Evolutionary conservation across 768 basidiomycete genomes (phyloP), one percentile per base, ranked within the genome.

Genomic region (Tulasnella sp.): DNA sequence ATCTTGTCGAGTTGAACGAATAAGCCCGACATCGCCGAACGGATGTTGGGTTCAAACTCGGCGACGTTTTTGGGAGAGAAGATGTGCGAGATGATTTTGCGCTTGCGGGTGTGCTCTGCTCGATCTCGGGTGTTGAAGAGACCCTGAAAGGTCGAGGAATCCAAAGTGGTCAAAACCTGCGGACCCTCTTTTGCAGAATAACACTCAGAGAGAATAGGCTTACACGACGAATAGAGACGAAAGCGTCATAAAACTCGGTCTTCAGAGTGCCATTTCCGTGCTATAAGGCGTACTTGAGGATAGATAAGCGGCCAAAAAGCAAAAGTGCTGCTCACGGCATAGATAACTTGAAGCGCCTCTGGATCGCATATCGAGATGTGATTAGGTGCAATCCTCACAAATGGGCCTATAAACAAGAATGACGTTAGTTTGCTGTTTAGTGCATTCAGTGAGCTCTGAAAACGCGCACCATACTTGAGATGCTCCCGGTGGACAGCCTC

Each of bases 11-110:
- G 92, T 66, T 90, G 86, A 15, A 68, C 69, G 61, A 90, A 68
- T 58, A 93, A 71, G 53, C 78, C 72, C 1, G 67, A 70, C 19
- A 91, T 77, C 65, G 86, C 81, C 1, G 74, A 66, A 3, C 79
- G 74, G 56, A 91, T 80, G 61, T 88, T 80, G 0, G 88, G 86
- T 69, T 93, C 89, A 62, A 95, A 94, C 65, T 89, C 86, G 61
- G 88, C 69, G 3, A 95, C 88, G 56, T 72, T 87, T 74, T 92
- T 92, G 68, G 86, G 85, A 1, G 84, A 84, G 72, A 88, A 88
- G 66, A 89, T 84, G 67, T 88, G 82, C 0, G 88, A 84, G 48
- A 95, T 80, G 62, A 96, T 88, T 73, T 95, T 95, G 73, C 90
- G 83, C 73, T 93, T 95, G 44, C 91, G 82, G 4, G 87, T 78